Evolutionary conservation across 2,329 filamentous ascomycete species (phyloP).

Genomic region (Ceratocystis ficicola): DNA sequence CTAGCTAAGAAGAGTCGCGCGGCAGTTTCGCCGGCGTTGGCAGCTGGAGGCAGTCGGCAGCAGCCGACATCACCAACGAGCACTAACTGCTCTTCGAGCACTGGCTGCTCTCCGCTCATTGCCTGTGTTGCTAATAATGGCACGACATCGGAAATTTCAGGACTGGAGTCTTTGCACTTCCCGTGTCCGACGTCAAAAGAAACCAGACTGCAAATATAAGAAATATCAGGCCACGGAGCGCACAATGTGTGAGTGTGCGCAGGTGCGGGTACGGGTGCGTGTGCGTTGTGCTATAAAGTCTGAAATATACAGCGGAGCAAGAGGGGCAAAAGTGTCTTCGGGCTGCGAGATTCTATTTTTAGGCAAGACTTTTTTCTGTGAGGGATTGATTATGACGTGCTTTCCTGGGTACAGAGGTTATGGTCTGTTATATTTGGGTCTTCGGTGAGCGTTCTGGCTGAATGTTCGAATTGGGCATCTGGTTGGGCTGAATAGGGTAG

Average conservation of each 20-base stretch:
- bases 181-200: neutral
- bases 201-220: neutral
- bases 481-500: neutral
- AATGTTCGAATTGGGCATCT: neutral
- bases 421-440: neutral
- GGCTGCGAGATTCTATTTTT: constrained; percentile 10
- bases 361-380: neutral
- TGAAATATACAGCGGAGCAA: neutral
- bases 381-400: neutral
- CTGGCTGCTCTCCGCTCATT: constrained; percentile 12
- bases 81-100: neutral
- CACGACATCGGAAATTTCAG: constrained; percentile 7
- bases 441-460: neutral
- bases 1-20: neutral
- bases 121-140: constrained; percentile 3
- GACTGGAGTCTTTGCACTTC: neutral
- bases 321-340: neutral
- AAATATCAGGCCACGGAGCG: neutral
- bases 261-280: too few relatives aligned
- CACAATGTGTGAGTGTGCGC: neutral
- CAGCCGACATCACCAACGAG: neutral
- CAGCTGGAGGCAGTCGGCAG: neutral
- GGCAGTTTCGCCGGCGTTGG: too few relatives aligned
- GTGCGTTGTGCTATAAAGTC: neutral
- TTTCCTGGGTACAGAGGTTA: neutral